Base-by-base conservation (phyloP, 2,329 filamentous ascomycete species). In the Cladosporium sp. region DNA sequence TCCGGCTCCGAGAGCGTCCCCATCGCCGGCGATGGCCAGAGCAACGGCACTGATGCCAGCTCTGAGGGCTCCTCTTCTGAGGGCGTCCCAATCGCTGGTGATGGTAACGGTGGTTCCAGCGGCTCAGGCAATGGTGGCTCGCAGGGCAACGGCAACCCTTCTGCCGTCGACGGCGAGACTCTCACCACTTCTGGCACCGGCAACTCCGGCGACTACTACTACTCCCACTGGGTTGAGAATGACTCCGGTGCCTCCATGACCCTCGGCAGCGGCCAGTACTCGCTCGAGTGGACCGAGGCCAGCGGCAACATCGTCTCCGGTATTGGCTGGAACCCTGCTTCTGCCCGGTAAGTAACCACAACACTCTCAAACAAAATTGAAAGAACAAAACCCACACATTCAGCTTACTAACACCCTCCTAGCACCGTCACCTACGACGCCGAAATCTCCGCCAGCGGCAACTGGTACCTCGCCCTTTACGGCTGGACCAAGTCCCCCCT, bases 311-410 rank as follows among this genome's bases (percentile, higher is more conserved):
- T 79, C 40, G 77, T 79, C 27, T 76, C 69, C 51, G 79, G 79
- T 27, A 81, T 80, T 65, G 79, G 79, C 35, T 82, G 78, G 78
- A 73, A 73, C 50, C 72, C 77, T 20, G 78, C 78, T 42, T 71
- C 63, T 48, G 63, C 69, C 20, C 69, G 74, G 76, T 80, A 71
- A 53, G 67, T 16, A n/a, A n/a, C n/a, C n/a, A n/a, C n/a, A n/a
- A n/a, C n/a, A n/a, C n/a, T n/a, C n/a, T n/a, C n/a, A n/a, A n/a
- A n/a, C n/a, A n/a, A n/a, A n/a, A n/a, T n/a, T n/a, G n/a, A n/a
- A n/a, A n/a, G 32, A 18, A 15, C 4, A 33, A 15, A 18, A 20
- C n/a, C 15, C 32, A 16, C 8, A 27, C 22, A 4, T 7, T 15
- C 11, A 35, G 7, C 32, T 35, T n/a, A 18, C 7, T 15, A 15